Evolutionary conservation across 495 filamentous ascomycete species (phyloP), one percentile per base, ranked within the genome.

Genomic region (Xylaria castorea): DNA sequence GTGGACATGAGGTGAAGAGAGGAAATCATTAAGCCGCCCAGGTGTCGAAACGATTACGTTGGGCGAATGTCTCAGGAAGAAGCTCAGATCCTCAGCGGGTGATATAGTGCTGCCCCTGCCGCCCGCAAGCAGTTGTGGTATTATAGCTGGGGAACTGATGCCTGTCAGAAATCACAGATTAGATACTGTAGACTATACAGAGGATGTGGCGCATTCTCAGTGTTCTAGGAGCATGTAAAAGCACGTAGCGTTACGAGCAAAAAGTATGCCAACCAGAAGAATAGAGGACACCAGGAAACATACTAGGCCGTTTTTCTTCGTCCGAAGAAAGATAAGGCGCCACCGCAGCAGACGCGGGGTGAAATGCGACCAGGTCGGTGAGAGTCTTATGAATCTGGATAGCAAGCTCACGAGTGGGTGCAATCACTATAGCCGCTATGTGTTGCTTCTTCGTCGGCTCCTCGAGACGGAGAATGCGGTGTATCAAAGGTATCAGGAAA

Each of bases 401-500:
- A 3, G 96, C 96, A 38, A 99, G 87, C 81, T 99, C 96, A 82
- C 95, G 89, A 4, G 96, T 99, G 0, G 96, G 96, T 46, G 94
- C 93, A 66, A 99, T 89, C 73, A 98, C 90, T 71, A 99, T 97
- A 60, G 91, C 93, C 42, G 92, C 92, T 46, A 99, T 88, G 80
- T 98, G 93, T 80, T 97, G 91, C 77, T 92, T 93, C 83, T 95
- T 97, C 32, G 92, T 87, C 7, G 92, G 91, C 51, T 94, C 93
- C 42, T 86, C 85, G 5, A 81, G 75, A 42, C 92, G 90, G 60
- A 98, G 82, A 32, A 98, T 86, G 73, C 92, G 92, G 79, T 97
- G 94, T 16, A 98, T 86, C 2, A 98, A 83, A 0, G 96, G 96
- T 34, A 99, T 92, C 60, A 99, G 81, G 76, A 96, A 98, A 2